These are phyloP conservation scores for Fraxinus greggii DNA, from an alignment of 305 asterid genomes.

Conservation along the genomic window DNA sequence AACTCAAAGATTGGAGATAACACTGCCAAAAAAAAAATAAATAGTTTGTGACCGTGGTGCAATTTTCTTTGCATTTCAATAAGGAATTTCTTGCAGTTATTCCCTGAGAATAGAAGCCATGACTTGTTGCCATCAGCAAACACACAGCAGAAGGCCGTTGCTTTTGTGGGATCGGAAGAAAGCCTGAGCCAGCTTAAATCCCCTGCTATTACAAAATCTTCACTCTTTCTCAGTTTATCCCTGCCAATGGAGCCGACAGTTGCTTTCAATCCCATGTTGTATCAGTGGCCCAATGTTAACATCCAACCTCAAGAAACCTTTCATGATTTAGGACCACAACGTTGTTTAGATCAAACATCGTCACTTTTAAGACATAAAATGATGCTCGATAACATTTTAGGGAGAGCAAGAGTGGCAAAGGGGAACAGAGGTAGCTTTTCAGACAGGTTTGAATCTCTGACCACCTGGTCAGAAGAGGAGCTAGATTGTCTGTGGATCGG, in stretches of 20 bases:
- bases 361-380: slow-evolving; percentile 43
- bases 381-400: slow-evolving; percentile 49
- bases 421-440: slow-evolving; percentile 39
- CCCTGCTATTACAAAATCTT: slow-evolving; percentile 27
- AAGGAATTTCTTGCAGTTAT: slow-evolving; percentile 43
- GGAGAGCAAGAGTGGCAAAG: slow-evolving; percentile 43
- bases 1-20: neutral
- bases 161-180: slow-evolving; percentile 24
- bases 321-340: slow-evolving; percentile 25
- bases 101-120: slow-evolving; percentile 43
- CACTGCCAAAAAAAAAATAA: neutral
- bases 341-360: slow-evolving; percentile 34
- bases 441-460: slow-evolving; percentile 36
- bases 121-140: slow-evolving; percentile 29
- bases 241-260: slow-evolving; percentile 32
- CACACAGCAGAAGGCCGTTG: slow-evolving; percentile 21
- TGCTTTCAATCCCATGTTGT: slow-evolving; percentile 25
- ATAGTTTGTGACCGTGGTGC: neutral
- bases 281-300: slow-evolving; percentile 36
- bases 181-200: slow-evolving; percentile 21
- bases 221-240: slow-evolving; percentile 30
- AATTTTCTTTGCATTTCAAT: slow-evolving; percentile 10
- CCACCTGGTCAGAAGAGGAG: slow-evolving; percentile 68
- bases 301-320: slow-evolving; percentile 37
- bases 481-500: slow-evolving; percentile 75